Evolutionary conservation across 495 filamentous ascomycete species (phyloP).

Genomic region (Bacidia gigantensis): DNA sequence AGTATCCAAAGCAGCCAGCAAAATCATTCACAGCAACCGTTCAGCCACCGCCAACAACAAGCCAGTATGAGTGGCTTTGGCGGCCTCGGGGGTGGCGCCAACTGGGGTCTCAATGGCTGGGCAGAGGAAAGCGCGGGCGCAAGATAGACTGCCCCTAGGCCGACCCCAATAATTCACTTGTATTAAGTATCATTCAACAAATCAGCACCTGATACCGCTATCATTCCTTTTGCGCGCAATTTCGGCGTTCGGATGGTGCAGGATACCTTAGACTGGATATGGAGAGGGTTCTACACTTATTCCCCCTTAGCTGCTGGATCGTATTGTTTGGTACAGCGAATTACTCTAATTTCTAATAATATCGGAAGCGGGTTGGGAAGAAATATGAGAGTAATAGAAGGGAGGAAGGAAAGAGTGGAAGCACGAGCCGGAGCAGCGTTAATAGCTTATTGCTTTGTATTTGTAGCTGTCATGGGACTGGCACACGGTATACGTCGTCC

Average conservation of each 20-base stretch:
- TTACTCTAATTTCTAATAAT: neutral
- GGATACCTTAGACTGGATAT: neutral
- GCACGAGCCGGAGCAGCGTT: too few relatives aligned
- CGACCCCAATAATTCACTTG: neutral
- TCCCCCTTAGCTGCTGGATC: too few relatives aligned
- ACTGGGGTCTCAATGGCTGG: constrained; percentile 52
- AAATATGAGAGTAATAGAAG: too few relatives aligned
- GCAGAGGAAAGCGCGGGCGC: constrained; percentile 41
- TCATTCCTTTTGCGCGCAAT: neutral
- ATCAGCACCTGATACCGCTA: neutral
- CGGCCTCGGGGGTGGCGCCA: constrained; percentile 40
- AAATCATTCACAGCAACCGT: constrained; percentile 17
- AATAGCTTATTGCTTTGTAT: too few relatives aligned
- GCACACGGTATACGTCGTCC: too few relatives aligned
- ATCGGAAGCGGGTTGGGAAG: neutral
- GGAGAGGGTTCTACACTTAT: neutral
- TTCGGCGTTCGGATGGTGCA: neutral
- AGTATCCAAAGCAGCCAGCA: constrained; percentile 24
- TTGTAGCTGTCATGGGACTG: too few relatives aligned
- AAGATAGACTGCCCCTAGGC: constrained; percentile 25
- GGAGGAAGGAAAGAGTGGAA: too few relatives aligned
- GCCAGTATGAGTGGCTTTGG: constrained; percentile 42
- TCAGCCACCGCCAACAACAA: constrained; percentile 22
- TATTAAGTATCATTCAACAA: neutral
- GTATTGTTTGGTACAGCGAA: too few relatives aligned